A percentile compares a stretch with the other conserved stretches of the same genome.
These are phyloP conservation scores for Suhomyces bolitotheri DNA, from an alignment of 1,139 yeast genomes.

Conservation along the genomic window DNA sequence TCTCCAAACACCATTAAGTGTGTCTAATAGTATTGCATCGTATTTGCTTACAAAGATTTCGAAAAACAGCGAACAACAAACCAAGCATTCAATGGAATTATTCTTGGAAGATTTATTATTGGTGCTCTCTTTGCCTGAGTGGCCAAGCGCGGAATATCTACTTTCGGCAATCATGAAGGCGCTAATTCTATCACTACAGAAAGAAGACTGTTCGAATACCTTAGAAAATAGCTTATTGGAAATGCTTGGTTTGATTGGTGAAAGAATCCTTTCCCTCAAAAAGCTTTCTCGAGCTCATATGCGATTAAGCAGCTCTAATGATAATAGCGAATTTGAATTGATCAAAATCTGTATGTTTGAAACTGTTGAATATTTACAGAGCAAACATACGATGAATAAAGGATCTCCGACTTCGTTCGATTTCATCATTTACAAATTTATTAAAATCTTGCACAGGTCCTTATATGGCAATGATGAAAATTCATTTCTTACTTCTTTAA, in stretches of 20 bases:
- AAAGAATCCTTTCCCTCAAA: conserved; percentile 41
- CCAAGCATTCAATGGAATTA: conserved; percentile 46
- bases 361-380: conserved; percentile 19
- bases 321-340: not conserved
- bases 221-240: conserved; percentile 56
- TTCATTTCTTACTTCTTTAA: too few species aligned
- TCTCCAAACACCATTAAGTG: not conserved
- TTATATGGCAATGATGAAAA: not conserved
- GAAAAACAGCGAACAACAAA: conserved; percentile 36
- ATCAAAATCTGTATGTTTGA: conserved; percentile 9
- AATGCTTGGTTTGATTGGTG: conserved; percentile 56
- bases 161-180: conserved; percentile 44
- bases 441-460: not conserved
- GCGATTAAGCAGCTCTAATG: conserved; percentile 12
- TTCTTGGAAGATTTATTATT: conserved; percentile 56
- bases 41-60: conserved; percentile 40
- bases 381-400: conserved; percentile 4
- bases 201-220: conserved; percentile 31
- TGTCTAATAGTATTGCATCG: conserved; percentile 37
- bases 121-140: conserved; percentile 55
- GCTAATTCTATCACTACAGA: conserved; percentile 37
- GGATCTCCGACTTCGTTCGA: not conserved
- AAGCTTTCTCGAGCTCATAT: conserved; percentile 9
- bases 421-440: not conserved
- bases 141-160: conserved; percentile 57